Percentiles rank a stretch among this genome's conserved stretches.
Evolutionary conservation across 306 rosid species (phyloP).

Genomic region (Lablab purpureus): DNA sequence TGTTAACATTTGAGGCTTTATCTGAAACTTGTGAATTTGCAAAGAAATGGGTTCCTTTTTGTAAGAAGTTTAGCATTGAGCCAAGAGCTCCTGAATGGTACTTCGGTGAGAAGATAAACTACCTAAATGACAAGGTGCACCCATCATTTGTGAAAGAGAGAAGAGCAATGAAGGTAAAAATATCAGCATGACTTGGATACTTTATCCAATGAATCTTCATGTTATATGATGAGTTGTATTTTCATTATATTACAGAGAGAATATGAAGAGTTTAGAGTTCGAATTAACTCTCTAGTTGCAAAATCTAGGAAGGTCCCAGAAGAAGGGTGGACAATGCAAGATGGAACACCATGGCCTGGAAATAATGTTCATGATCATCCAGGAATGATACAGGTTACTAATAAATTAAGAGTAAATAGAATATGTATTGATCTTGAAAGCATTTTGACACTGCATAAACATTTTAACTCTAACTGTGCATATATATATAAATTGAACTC

Average conservation of each 20-base stretch:
- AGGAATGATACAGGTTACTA: slow-evolving; percentile 75
- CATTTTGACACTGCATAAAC: too few species aligned
- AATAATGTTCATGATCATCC: slow-evolving; percentile 67
- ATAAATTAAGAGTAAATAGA: not conserved
- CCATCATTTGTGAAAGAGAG: slow-evolving; percentile 72
- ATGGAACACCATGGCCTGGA: slow-evolving; percentile 85
- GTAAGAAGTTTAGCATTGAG: slow-evolving; percentile 71
- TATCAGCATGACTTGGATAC: slow-evolving; percentile 15
- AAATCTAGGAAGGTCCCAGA: slow-evolving; percentile 74
- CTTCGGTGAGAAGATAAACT: slow-evolving; percentile 66
- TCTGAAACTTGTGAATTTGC: slow-evolving; percentile 81
- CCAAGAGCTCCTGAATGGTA: slow-evolving; percentile 82
- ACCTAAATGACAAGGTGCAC: slow-evolving; percentile 63
- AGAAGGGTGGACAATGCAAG: slow-evolving; percentile 85
- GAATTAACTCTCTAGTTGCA: slow-evolving; percentile 70
- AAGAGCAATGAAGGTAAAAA: slow-evolving; percentile 78
- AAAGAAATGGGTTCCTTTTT: slow-evolving; percentile 78
- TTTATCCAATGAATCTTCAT: not conserved
- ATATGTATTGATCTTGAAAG: not conserved
- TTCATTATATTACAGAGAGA: slow-evolving; percentile 60
- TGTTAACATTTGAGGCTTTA: slow-evolving; percentile 71
- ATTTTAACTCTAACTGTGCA: not conserved
- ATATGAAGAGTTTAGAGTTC: slow-evolving; percentile 76
- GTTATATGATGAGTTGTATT: not conserved
- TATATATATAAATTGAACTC: not conserved